These are phyloP conservation scores for Fagopyrum tataricum DNA, from an alignment of 148 eudicot genomes.

Conservation along the genomic window DNA sequence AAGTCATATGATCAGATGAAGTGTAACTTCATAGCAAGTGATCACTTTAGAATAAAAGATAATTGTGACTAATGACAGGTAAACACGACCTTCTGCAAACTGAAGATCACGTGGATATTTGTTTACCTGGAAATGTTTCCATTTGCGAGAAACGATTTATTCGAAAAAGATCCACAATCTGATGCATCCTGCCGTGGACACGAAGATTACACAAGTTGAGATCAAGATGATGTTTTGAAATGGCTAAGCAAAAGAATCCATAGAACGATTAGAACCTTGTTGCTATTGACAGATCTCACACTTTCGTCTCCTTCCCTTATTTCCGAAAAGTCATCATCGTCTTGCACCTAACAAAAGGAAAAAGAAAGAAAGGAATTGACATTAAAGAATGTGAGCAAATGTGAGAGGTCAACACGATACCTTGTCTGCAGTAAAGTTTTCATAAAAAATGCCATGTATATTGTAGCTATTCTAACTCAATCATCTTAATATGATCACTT, in stretches of 20 bases:
- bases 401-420: neutral
- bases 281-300: slow-evolving; percentile 32
- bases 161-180: slow-evolving; percentile 30
- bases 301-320: slow-evolving; percentile 63
- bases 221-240: neutral
- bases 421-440: neutral
- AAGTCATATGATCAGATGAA: neutral
- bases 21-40: neutral
- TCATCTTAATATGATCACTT: neutral
- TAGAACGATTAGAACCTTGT: slow-evolving; percentile 30
- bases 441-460: neutral
- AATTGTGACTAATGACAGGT: neutral
- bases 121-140: slow-evolving; percentile 33
- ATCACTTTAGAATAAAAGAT: neutral
- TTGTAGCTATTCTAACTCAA: neutral
- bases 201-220: slow-evolving; percentile 5
- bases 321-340: slow-evolving; percentile 71
- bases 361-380: neutral
- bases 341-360: slow-evolving; percentile 53
- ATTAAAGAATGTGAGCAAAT: neutral
- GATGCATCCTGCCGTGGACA: slow-evolving; percentile 33
- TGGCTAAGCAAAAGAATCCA: neutral
- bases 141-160: slow-evolving; percentile 26
- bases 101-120: neutral
- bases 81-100: neutral